Conservation (phyloP, 1,284 basidiomycete species). For the Pholiota adiposa region DNA sequence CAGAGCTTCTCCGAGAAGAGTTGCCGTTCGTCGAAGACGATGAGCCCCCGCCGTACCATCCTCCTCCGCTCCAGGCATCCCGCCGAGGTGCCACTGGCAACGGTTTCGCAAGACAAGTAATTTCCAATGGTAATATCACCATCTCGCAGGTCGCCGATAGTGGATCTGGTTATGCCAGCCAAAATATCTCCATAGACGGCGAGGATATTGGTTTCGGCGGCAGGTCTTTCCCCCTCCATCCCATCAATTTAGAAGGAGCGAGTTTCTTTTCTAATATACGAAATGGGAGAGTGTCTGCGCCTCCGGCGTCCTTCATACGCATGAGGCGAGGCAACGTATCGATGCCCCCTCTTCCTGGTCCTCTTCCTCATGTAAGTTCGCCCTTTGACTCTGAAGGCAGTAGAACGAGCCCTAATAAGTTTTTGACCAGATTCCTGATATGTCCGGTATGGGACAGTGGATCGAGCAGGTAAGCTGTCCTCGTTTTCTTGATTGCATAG, state of each 20-base stretch:
- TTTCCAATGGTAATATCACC: neutral
- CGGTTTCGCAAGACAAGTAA: neutral
- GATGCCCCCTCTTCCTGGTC: no score
- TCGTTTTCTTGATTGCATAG: no score
- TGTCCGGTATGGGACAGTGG: neutral
- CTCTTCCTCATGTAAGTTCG: neutral
- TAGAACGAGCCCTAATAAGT: neutral
- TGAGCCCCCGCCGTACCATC: neutral
- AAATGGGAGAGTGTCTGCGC: neutral
- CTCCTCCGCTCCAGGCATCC: neutral
- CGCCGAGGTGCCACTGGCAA: neutral
- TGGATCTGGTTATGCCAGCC: neutral
- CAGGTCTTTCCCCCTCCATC: neutral
- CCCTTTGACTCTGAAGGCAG: no score
- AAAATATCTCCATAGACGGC: neutral
- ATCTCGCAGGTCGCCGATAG: neutral
- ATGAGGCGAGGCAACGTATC: neutral
- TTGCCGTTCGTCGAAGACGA: neutral
- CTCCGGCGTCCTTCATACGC: neutral
- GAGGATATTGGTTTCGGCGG: neutral
- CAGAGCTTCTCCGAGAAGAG: neutral
- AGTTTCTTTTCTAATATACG: neutral
- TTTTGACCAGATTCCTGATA: neutral
- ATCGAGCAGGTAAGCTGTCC: neutral
- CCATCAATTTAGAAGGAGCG: neutral